Conservation (phyloP, 2,329 filamentous ascomycete genomes). For the Ilyonectria sp. region DNA sequence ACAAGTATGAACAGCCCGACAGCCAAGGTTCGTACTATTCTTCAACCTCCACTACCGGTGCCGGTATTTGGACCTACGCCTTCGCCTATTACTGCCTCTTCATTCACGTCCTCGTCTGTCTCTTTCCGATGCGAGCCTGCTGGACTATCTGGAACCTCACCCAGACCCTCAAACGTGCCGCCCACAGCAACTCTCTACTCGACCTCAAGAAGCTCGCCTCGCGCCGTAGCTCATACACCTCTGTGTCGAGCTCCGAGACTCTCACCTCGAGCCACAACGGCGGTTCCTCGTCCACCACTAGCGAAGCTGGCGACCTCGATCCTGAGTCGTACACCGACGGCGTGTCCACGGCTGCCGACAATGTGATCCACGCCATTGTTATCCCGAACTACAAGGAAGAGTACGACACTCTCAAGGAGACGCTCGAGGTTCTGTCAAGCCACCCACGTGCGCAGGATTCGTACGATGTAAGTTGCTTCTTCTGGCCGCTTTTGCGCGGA, state of each 20-base stretch:
- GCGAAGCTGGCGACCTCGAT: conserved; percentile 68
- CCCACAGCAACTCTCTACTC: conserved; percentile 61
- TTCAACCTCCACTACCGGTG: conserved; percentile 55
- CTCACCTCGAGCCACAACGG: conserved; percentile 61
- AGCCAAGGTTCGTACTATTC: conserved; percentile 51
- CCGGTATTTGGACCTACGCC: conserved; percentile 65
- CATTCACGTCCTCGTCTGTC: conserved; percentile 75
- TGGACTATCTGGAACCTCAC: conserved; percentile 74
- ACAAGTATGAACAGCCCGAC: conserved; percentile 59
- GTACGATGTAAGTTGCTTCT: conserved; percentile 76
- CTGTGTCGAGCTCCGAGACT: conserved; percentile 70
- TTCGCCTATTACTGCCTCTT: conserved; percentile 77
- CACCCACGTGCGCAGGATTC: conserved; percentile 74
- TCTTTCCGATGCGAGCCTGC: conserved; percentile 75
- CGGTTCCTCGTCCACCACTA: conserved; percentile 63
- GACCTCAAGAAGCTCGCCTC: conserved; percentile 62
- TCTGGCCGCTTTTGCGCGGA: neutral
- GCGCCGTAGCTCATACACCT: conserved; percentile 68
- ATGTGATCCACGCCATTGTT: conserved; percentile 76
- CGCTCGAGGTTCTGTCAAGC: conserved; percentile 77
- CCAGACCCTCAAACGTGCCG: conserved; percentile 62
- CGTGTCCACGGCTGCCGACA: conserved; percentile 57
- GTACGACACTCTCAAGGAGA: conserved; percentile 76
- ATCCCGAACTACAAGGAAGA: conserved; percentile 84
- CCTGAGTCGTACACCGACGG: conserved; percentile 62